phyloP scores from a whole-genome alignment of 2,329 filamentous ascomycete genomes.

The Hymenoscyphus fraxineus region DNA sequence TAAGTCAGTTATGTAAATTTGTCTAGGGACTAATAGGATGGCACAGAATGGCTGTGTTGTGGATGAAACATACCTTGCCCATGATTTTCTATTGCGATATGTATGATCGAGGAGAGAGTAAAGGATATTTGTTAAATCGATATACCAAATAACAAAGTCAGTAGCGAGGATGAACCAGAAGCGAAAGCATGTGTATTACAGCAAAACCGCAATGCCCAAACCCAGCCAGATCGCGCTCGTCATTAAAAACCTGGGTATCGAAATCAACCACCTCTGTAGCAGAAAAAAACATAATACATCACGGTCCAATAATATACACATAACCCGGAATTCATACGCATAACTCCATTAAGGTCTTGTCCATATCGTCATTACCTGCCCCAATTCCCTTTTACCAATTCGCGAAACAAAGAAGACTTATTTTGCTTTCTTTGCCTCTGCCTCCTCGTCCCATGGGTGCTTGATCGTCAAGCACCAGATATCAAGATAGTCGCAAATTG shows the following conservation, averaged over 20 bases:
- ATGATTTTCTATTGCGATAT: too few species aligned
- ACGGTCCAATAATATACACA: not conserved
- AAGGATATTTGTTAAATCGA: too few species aligned
- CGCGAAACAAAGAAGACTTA: not conserved
- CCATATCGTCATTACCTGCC: not conserved
- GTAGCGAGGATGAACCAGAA: too few species aligned
- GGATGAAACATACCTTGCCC: too few species aligned
- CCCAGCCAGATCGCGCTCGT: not conserved
- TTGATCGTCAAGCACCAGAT: conserved; percentile 99
- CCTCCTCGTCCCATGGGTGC: conserved; percentile 55
- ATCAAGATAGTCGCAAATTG: conserved; percentile 95
- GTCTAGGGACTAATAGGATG: too few species aligned
- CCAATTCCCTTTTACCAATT: not conserved
- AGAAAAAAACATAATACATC: conserved; percentile 2
- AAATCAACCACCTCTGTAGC: not conserved
- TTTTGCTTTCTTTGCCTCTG: conserved; percentile 31
- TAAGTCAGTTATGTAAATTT: too few species aligned
- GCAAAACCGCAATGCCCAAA: not conserved
- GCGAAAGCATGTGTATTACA: not conserved
- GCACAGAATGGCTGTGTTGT: too few species aligned
- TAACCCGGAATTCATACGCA: not conserved
- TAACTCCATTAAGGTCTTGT: not conserved
- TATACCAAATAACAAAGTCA: too few species aligned
- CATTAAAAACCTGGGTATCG: not conserved
- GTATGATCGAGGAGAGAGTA: too few species aligned